Evolutionary conservation across 345 rosid species (phyloP), one percentile per base, ranked within the genome.

Genomic region (Linum lewisii): DNA sequence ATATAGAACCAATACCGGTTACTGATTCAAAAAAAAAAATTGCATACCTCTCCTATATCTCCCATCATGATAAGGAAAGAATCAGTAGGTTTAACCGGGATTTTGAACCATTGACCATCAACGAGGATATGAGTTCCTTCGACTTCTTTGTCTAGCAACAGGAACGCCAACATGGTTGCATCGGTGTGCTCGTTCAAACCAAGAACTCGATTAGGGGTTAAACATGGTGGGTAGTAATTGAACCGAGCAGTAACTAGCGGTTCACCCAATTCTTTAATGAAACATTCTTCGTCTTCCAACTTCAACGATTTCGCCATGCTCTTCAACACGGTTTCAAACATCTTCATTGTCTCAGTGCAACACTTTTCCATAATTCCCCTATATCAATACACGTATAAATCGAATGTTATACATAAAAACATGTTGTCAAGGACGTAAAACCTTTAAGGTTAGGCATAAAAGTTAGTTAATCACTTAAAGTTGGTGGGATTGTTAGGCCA

Each of bases 11-110:
- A n/a, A n/a, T n/a, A n/a, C n/a, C n/a, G n/a, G n/a, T n/a, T n/a
- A n/a, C n/a, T n/a, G n/a, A n/a, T n/a, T n/a, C n/a, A n/a, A n/a
- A n/a, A n/a, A n/a, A n/a, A n/a, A n/a, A n/a, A n/a, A n/a, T n/a
- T n/a, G n/a, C n/a, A n/a, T 78, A 80, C 82, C 82, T 82, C 80
- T 0, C 67, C 60, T 54, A 74, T 83, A 66, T 81, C 89, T 5
- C 89, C 93, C 5, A 69, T 72, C 54, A 79, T 85, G 24, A 85
- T 26, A 11, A 85, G 71, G 62, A 83, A 72, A 11, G 82, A 71
- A 25, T 76, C 61, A 2, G 81, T 83, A 6, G 77, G 47, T 51
- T 76, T 58, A n/a, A n/a, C n/a, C 0, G 85, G 85, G 69, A 78
- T 77, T 52, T 65, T 77, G 51, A 70, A 64, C 85, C 86, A 81